Conservation (phyloP, 495 filamentous ascomycete genomes). For the Penicillium goetzii region DNA sequence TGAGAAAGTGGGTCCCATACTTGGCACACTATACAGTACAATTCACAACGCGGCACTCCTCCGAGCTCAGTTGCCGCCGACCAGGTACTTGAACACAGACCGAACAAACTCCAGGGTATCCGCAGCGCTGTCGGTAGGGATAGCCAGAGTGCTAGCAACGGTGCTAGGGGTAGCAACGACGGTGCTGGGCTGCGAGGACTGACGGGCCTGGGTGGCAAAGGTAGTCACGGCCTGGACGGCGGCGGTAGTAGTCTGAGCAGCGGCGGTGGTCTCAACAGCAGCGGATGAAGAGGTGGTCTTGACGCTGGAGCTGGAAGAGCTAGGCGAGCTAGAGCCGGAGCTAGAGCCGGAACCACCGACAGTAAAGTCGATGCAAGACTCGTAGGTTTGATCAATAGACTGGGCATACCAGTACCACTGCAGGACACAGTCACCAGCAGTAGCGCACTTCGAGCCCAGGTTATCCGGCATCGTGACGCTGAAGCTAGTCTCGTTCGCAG, state of each 20-base stretch:
- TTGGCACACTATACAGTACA: background rate
- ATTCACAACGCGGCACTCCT: background rate
- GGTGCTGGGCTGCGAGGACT: constrained; percentile 14
- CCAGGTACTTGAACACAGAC: constrained; percentile 32
- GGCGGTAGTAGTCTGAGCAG: constrained; percentile 12
- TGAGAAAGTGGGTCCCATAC: constrained; percentile 9
- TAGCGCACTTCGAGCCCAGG: constrained; percentile 58
- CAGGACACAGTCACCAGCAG: constrained; percentile 66
- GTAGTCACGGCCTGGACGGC: constrained; percentile 16
- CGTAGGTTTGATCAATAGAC: constrained; percentile 70
- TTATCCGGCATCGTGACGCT: constrained; percentile 64
- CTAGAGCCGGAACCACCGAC: constrained; percentile 39
- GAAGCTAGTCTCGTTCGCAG: constrained; percentile 64
- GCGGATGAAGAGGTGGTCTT: background rate
- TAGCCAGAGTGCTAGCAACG: constrained; percentile 13
- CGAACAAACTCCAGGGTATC: constrained; percentile 35
- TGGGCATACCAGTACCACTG: constrained; percentile 73
- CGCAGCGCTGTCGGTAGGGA: constrained; percentile 35
- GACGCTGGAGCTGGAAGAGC: constrained; percentile 12
- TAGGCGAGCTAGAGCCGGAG: constrained; percentile 17
- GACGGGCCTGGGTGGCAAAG: constrained; percentile 21
- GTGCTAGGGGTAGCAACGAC: constrained; percentile 13
- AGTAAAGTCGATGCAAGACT: constrained; percentile 73
- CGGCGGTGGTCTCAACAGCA: constrained; percentile 5
- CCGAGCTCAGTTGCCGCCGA: constrained; percentile 14